Base-by-base conservation (phyloP, 208 protist genomes). In the Blastocrithidia nonstop region DNA sequence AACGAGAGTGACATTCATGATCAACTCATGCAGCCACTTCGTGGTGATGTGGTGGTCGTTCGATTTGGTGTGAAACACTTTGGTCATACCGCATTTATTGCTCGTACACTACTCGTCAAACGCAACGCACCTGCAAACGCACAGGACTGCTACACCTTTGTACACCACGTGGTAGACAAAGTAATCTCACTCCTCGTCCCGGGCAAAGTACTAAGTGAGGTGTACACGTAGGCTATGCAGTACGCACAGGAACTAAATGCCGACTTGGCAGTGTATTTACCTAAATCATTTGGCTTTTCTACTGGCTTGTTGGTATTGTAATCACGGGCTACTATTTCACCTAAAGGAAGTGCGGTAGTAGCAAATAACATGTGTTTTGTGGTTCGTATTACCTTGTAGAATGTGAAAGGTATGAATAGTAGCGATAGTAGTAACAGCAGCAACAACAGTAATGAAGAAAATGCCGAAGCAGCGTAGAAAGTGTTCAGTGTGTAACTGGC, bases 281-380 rank as follows among this genome's bases (percentile, higher is more conserved):
- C 45, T 32, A 82, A 68, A 45, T 75, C 58, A 6, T 63, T 92
- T 16, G 83, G 83, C 7, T 88, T 88, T 33, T 76, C 72, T 1
- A 92, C 83, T 1, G 83, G 83, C 3, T 54, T 92, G 21, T 64
- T 92, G 6, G 76, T 92, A 24, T 55, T 92, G 22, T 75, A 92
- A 45, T 53, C 62, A 29, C 78, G 78, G 8, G 83, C 76, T 16
- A 73, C 54, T n/a, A 88, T 92, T 24, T 77, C 78, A 2, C 67
- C 73, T 43, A 88, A 85, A 35, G 84, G 76, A 7, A 75, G 61
- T 5, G 70, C 61, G 7, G 43, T 54, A 1, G 66, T 93, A 15
- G 42, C 48, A 27, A 57, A 84, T 28, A 71, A 70, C 11, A 93
- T 93, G 84, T 61, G 64, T 26, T 93, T 93, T 64, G 76, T 88